These are phyloP conservation scores for Candida sithepensis DNA, from an alignment of 805 yeast genomes.

Conservation along the genomic window DNA sequence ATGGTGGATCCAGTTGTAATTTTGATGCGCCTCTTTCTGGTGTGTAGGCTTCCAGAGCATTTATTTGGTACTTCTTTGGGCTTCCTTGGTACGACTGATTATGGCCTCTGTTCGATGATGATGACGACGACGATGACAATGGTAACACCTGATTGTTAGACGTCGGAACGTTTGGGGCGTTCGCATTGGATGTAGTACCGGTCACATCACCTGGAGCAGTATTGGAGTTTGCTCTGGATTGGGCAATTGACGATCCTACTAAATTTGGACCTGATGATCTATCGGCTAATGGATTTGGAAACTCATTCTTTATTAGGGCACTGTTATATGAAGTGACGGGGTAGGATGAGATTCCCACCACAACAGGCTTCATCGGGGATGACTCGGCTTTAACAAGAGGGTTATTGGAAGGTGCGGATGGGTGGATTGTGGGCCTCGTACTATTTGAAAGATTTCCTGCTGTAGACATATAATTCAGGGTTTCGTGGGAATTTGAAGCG, in stretches of 20 bases:
- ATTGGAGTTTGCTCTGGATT: too few species aligned
- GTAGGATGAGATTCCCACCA: slow-evolving; percentile 11
- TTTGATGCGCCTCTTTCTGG: slow-evolving; percentile 51
- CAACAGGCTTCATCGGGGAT: slow-evolving; percentile 19
- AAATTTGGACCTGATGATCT: slow-evolving; percentile 6
- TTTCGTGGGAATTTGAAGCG: slow-evolving; percentile 22
- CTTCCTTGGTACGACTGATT: slow-evolving; percentile 13
- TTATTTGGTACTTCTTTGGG: slow-evolving; percentile 41
- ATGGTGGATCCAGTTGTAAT: slow-evolving; percentile 25
- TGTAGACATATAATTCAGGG: slow-evolving; percentile 26
- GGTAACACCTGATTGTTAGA: too few species aligned
- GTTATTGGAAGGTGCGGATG: too few species aligned
- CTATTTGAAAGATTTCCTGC: slow-evolving; percentile 23
- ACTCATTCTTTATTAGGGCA: not conserved
- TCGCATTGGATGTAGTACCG: not conserved
- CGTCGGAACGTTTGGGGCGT: too few species aligned
- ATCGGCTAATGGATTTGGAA: slow-evolving; percentile 12
- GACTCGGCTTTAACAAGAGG: too few species aligned
- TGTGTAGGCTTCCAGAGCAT: slow-evolving; percentile 60
- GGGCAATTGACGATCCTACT: not conserved
- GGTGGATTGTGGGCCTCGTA: slow-evolving; percentile 10
- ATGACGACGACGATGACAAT: not conserved
- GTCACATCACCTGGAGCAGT: not conserved
- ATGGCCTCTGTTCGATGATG: not conserved
- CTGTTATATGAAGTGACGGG: slow-evolving; percentile 5